Evolutionary conservation across 257 asterid species (phyloP), one percentile per base, ranked within the genome.

Genomic region (Ligustrum vulgare): DNA sequence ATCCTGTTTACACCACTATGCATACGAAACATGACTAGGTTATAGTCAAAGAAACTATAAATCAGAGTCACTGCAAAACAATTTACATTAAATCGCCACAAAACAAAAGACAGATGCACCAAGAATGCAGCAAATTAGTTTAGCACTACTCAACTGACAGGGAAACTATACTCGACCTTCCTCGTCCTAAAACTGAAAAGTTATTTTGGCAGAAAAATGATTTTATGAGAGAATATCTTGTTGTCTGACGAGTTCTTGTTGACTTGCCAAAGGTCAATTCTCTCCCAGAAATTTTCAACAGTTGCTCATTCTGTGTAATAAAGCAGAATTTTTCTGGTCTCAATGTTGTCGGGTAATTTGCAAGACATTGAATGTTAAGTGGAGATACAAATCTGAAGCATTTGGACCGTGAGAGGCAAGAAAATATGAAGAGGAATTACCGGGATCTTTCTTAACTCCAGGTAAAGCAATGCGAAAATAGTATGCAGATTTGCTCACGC

Each of bases 401-500:
- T 56, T 71, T 0, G 23, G 16, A 60, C 60, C 51, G 12, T 6
- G n/a, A 36, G 70, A 78, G 18, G 66, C 58, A 39, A 25, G 13
- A 15, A 35, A 34, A 41, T 54, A 56, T 60, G 67, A 45, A 74
- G 67, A 36, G 43, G 71, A 69, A 77, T 79, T 80, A 93, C 98
- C 96, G 34, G 92, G 94, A 78, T 91, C 97, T 74, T 87, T 89
- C 87, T 84, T 91, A 76, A 91, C 97, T 79, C 98, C 98, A 70
- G 98, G 98, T 77, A 91, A 80, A 86, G 98, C 89, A 60, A 91
- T 75, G 79, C 96, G 90, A 70, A 93, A 93, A 74, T 89, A 91
- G 79, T 90, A 93, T 0, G 98, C 90, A 0, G 82, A 83, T 83
- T 79, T 68, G 82, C 91, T 83, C 22, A 77, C 87, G 58, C 96